Evolutionary conservation across 805 yeast genomes (phyloP), one percentile per base, ranked within the genome.

Genomic region (Wickerhamomyces xylosicus): DNA sequence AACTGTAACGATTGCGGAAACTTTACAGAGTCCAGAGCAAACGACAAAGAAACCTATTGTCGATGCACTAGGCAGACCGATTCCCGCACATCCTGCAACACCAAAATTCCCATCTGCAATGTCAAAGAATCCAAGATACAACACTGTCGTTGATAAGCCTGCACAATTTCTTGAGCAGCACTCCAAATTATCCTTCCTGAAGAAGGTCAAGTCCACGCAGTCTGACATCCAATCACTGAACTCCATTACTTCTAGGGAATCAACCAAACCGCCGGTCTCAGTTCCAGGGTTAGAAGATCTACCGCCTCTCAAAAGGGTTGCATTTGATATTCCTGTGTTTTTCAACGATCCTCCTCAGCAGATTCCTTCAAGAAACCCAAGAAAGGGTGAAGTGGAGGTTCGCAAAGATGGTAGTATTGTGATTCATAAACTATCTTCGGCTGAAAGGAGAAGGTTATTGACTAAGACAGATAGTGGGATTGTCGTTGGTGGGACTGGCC

Each of bases 271-370:
- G 8, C 40, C 41, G 5, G 37, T 43, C 20, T 22, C 33, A 5
- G 56, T 57, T 10, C 73, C 73, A 2, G 73, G 73, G 0, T 43
- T 67, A 34, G 69, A 64, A 35, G 41, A 71, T 28, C 34, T 66
- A 1, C 60, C 60, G 37, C 52, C 56, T 6, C 44, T 85, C 54
- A 72, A 74, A 44, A 68, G 85, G 47, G 95, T 86, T 5, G 69
- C 80, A 0, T 89, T 89, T 62, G 85, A 87, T 3, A 66, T 82
- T 4, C 82, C 82, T 28, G 80, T 85, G 14, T 77, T 85, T 51
- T 73, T 71, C 28, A 71, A 72, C 44, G 96, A 89, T 56, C 97
- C 97, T 1, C 95, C 95, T 1, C 97, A 89, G 52, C 95, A 87
- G 54, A 83, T 89, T 41, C 97, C 97, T 2, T 82, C 95, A 2